phyloP scores from a whole-genome alignment of 257 asterid species.

The Haberlea rhodopensis region DNA sequence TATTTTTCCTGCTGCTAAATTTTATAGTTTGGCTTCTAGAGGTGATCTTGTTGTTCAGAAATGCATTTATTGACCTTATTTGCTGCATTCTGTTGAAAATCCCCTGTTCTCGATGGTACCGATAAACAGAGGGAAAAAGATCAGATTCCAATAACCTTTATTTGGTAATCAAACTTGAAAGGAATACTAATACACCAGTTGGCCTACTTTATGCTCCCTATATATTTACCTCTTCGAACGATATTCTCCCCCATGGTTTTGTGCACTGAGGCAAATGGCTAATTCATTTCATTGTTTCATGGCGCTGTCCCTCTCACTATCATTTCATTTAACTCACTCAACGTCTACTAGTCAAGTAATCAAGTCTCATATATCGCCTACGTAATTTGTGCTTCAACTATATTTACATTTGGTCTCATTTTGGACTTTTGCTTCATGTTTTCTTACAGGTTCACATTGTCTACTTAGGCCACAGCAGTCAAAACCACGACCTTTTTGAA shows the following conservation, averaged over 20 bases:
- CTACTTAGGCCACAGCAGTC: conserved; percentile 43
- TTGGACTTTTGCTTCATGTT: conserved; percentile 16
- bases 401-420: conserved; percentile 12
- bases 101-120: too few species aligned
- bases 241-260: conserved; percentile 16
- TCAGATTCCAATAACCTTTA: conserved; percentile 20
- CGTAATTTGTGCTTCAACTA: conserved; percentile 15
- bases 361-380: conserved; percentile 10
- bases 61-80: neutral
- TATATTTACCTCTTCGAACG: conserved; percentile 18
- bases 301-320: conserved; percentile 48
- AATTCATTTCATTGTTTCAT: conserved; percentile 30
- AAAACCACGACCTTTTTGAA: conserved; percentile 31
- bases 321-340: conserved; percentile 36
- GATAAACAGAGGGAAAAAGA: conserved; percentile 7
- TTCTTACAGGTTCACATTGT: conserved; percentile 53
- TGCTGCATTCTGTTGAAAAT: neutral
- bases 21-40: conserved; percentile 7
- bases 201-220: conserved; percentile 26
- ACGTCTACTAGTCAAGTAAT: conserved; percentile 45
- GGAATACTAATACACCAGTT: too few species aligned
- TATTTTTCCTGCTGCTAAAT: conserved; percentile 7
- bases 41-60: conserved; percentile 1
- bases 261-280: conserved; percentile 35
- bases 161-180: conserved; percentile 19